Evolutionary conservation across 2,329 filamentous ascomycete species (phyloP).

Genomic region (Hypoxylon sp.): DNA sequence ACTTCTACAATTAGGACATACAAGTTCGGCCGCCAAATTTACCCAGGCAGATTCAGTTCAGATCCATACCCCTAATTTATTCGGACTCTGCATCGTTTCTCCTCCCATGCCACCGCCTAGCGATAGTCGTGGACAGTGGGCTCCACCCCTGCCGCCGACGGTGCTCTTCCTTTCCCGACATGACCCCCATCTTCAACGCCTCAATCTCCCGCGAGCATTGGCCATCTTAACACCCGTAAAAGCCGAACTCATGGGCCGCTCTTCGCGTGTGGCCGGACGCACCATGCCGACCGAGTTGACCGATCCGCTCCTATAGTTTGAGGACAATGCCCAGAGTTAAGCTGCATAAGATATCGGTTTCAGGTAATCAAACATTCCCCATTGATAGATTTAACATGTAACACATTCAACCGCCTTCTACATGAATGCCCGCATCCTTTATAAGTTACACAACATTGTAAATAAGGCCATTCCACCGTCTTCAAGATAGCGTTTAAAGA

Average conservation of each 20-base stretch:
- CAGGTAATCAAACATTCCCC: too few species aligned
- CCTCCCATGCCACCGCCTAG: neutral
- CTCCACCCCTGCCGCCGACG: neutral
- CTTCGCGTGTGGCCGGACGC: neutral
- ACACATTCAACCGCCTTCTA: too few species aligned
- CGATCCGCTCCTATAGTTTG: neutral
- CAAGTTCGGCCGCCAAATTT: neutral
- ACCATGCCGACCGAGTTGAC: too few species aligned
- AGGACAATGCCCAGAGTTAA: too few species aligned
- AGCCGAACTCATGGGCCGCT: conserved; percentile 5
- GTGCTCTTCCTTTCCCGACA: neutral
- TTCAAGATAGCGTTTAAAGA: too few species aligned
- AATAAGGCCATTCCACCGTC: too few species aligned
- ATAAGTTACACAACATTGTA: too few species aligned
- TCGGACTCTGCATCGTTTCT: neutral
- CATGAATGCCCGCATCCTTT: too few species aligned
- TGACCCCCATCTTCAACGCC: neutral
- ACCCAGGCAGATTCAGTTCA: neutral
- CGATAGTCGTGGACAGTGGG: neutral
- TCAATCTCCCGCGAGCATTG: conserved; percentile 1
- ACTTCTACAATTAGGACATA: neutral
- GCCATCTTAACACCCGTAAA: neutral
- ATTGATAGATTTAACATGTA: too few species aligned
- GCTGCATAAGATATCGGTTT: too few species aligned
- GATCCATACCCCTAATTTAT: neutral